Conservation (phyloP, 768 basidiomycete species). For the Cubamyces lactineus region DNA sequence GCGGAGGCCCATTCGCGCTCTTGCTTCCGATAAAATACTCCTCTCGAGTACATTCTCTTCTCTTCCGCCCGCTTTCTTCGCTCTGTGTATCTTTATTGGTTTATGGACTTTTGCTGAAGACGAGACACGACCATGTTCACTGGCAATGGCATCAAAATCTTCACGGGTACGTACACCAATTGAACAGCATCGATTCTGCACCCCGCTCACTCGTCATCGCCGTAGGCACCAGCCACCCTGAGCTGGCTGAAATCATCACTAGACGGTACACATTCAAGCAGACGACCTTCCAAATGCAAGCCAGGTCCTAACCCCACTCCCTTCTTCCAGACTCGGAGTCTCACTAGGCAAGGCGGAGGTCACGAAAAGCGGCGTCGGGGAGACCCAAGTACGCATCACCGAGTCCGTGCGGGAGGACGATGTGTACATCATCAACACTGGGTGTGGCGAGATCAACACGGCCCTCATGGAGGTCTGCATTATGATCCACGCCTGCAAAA, state of each 20-base stretch:
- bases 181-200: constrained; percentile 7
- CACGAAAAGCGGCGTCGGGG: constrained; percentile 86
- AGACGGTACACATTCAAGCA: constrained; percentile 62
- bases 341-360: constrained; percentile 87
- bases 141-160: constrained; percentile 61
- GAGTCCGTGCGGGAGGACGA: constrained; percentile 98
- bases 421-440: constrained; percentile 97
- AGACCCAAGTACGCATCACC: constrained; percentile 87
- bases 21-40: constrained; percentile 18
- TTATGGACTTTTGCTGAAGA: constrained; percentile 33
- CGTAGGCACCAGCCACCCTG: constrained; percentile 92
- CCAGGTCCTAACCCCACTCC: constrained; percentile 1
- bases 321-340: constrained; percentile 74
- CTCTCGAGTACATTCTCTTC: constrained; percentile 14
- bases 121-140: constrained; percentile 47
- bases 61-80: constrained; percentile 20
- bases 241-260: constrained; percentile 92
- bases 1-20: constrained; percentile 7
- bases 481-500: constrained; percentile 99
- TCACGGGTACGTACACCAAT: constrained; percentile 48
- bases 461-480: constrained; percentile 98
- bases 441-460: constrained; percentile 85
- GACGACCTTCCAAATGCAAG: constrained; percentile 1
- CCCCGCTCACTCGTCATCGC: constrained; percentile 15
- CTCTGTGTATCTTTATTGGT: constrained; percentile 33